A percentile compares a stretch with the other conserved stretches of the same genome.
Conservation (phyloP, 805 yeast species). For the Ogataea pini region DNA sequence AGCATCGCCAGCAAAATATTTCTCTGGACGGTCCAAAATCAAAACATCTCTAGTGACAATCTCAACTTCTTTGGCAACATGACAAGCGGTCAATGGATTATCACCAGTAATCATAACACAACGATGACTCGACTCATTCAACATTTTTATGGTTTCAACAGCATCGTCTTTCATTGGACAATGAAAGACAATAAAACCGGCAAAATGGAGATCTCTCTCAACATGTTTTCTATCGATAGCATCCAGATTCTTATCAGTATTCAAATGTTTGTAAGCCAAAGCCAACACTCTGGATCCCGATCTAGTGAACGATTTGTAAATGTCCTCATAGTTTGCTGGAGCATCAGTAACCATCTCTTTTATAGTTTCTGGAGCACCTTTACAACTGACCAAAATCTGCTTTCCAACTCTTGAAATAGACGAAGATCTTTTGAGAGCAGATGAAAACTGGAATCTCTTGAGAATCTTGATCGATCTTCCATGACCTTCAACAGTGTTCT, state of each 20-base stretch:
- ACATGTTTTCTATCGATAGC: slow-evolving; percentile 72
- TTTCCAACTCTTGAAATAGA: slow-evolving; percentile 61
- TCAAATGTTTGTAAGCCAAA: slow-evolving; percentile 78
- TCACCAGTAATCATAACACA: slow-evolving; percentile 99
- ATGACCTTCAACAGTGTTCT: slow-evolving; percentile 60
- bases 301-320: slow-evolving; percentile 87
- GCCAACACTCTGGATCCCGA: slow-evolving; percentile 96
- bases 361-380: slow-evolving; percentile 98
- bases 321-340: slow-evolving; percentile 80
- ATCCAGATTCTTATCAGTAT: slow-evolving; percentile 47
- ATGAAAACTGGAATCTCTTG: slow-evolving; percentile 96
- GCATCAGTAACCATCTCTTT: slow-evolving; percentile 68
- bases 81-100: slow-evolving; percentile 96
- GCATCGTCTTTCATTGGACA: slow-evolving; percentile 97
- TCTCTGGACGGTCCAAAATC: slow-evolving; percentile 84
- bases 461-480: slow-evolving; percentile 60
- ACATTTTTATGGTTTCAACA: slow-evolving; percentile 82
- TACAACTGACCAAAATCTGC: slow-evolving; percentile 74
- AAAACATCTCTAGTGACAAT: slow-evolving; percentile 83
- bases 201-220: slow-evolving; percentile 75
- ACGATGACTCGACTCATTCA: slow-evolving; percentile 93
- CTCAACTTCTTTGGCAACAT: slow-evolving; percentile 91
- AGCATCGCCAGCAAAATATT: slow-evolving; percentile 52
- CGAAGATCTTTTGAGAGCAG: slow-evolving; percentile 94
- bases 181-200: slow-evolving; percentile 94